Evolutionary conservation across 2,329 filamentous ascomycete genomes (phyloP), one percentile per base, ranked within the genome.

Genomic region (Monosporascus sp.): DNA sequence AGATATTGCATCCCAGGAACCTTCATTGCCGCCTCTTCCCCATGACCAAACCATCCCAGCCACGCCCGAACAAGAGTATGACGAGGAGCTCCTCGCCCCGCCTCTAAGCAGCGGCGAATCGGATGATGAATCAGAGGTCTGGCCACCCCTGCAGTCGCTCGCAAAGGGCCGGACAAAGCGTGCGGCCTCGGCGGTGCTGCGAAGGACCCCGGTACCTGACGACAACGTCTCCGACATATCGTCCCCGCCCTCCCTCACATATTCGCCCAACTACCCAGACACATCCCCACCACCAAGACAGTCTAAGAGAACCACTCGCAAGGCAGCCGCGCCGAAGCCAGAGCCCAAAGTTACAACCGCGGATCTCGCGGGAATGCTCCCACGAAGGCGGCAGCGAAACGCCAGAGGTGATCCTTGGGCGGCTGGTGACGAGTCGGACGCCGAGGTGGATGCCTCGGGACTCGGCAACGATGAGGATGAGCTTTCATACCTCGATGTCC

Each of bases 201-300:
- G 57, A n/a, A 69, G 65, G 51, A 74, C 73, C 1, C 72, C 73
- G 0, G 71, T 66, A 2, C 63, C 63, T 7, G 65, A 72, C 24
- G 73, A 73, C 45, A 68, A 74, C 56, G 58, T 72, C n/a, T 83
- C 80, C 0, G 77, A 82, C 46, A 70, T 82, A 11, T 86, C 84
- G 2, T 86, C 83, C 2, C 84, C 83, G 0, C 84, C 84, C 0
- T 86, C 84, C 0, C 72, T 87, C 4, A 87, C 83, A 4, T 83
- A 87, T 62, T 87, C 84, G 1, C 84, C 84, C 35, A 86, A 86
- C 60, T 77, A 74, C 55, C 66, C 60, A 8, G 63, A 68, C 1
- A 62, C 65, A 15, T 62, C 66, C 6, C 65, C 65, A 7, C 62
- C 62, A 6, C 67, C 62, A 17, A 53, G 56, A 14, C 66, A 58